Percentiles rank a stretch among this genome's conserved stretches.
These are phyloP conservation scores for Coniochaeta sp. DNA, from an alignment of 2,329 filamentous ascomycete species.

Conservation along the genomic window DNA sequence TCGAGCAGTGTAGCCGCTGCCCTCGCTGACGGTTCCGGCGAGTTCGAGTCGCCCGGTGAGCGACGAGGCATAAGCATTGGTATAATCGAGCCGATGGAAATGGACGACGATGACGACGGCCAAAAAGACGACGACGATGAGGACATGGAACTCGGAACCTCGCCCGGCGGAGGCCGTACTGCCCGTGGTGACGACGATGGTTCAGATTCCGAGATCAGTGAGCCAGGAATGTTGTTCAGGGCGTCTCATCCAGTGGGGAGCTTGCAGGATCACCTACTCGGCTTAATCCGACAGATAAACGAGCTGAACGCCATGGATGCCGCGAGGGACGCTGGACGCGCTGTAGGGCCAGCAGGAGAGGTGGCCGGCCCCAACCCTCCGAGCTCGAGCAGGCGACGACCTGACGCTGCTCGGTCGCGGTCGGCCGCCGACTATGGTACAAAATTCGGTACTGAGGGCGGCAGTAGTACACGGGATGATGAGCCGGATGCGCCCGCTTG, in stretches of 20 bases:
- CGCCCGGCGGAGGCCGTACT: background rate
- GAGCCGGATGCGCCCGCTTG: conserved; percentile 7
- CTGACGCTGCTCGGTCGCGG: background rate
- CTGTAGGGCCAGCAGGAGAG: background rate
- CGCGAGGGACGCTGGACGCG: background rate
- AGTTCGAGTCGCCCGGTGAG: conserved; percentile 1
- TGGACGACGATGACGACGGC: conserved; percentile 10
- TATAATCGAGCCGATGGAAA: conserved; percentile 13
- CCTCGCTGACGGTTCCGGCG: conserved; percentile 14
- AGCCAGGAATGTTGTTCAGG: background rate
- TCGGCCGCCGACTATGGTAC: background rate
- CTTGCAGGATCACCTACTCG: background rate
- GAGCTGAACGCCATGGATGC: background rate
- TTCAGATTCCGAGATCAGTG: background rate
- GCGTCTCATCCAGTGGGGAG: background rate
- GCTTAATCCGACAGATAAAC: background rate
- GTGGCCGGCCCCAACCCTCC: background rate
- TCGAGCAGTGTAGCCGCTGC: conserved; percentile 17
- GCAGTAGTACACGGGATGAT: background rate
- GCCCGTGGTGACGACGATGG: background rate
- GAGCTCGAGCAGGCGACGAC: background rate
- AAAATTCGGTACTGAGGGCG: background rate
- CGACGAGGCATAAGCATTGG: background rate
- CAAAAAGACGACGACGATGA: conserved; percentile 2
- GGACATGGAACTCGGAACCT: background rate